Evolutionary conservation across 148 eudicot species (phyloP), one percentile per base, ranked within the genome.

Genomic region (Silene uniflora): DNA sequence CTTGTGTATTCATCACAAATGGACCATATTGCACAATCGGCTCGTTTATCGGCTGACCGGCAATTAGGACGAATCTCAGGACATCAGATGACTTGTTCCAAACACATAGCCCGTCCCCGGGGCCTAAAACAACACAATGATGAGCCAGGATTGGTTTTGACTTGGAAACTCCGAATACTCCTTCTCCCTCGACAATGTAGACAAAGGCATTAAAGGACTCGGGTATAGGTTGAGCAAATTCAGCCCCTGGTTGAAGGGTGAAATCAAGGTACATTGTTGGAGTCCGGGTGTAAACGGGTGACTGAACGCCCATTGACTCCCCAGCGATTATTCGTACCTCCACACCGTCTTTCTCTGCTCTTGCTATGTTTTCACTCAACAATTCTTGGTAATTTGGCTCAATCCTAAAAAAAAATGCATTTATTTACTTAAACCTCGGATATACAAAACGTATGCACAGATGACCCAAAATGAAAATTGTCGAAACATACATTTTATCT

Each of bases 1-100:
- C 92, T 66, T 87, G 91, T 7, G 99, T 87, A 75, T 92, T 95
- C 99, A 95, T 95, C 77, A 95, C 99, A 87, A 95, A 95, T 14
- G 99, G 99, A 7, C 99, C 99, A 75, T 92, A 85, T 72, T 90
- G 99, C 11, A 86, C 93, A 85, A 95, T 92, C 1, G 97, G 97
- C 68, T 95, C 99, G 56, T 85, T 85, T 13, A 95, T 63, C 0
- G 97, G 99, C 65, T 90, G 78, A 3, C 99, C 99, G 24, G 93
- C 96, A 22, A 92, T 81, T 67, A 95, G 79, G 75, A 88, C 88
- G 66, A 89, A 92, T 22, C 96, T 85, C 25, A 95, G 66, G 2
- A 79, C 59, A 55, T 79, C 74, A 1, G 88, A 75, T 6, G 93
- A 85, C 68, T 69, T 79, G 86, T 95, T 95, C 96, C 92, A 92